Evolutionary conservation across 768 basidiomycete species (phyloP), one percentile per base, ranked within the genome.

Genomic region (Hemileccinum impolitum): DNA sequence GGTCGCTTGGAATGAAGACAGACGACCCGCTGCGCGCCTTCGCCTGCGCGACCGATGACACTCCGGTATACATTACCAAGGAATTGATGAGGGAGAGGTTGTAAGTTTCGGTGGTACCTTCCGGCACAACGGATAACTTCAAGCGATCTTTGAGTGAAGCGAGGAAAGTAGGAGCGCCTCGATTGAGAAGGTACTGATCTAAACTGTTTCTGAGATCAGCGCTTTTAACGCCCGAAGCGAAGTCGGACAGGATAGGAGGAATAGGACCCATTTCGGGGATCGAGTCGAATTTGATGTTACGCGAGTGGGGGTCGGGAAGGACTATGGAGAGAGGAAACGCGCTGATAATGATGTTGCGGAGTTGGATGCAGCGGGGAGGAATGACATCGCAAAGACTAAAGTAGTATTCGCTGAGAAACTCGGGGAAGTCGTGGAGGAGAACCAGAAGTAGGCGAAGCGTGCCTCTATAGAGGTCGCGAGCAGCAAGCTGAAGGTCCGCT

Each of bases 341-440:
- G 66, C 90, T 89, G 55, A 97, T 84, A 53, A 99, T 84, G 72
- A 99, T 85, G 73, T 99, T 99, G 58, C 94, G 87, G 45, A 98
- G 80, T 69, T 99, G 96, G 50, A 95, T 85, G 78, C 94, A 97
- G 54, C 87, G 82, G 23, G 86, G 76, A 39, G 96, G 96, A 53
- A 99, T 90, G 52, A 81, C 87, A 55, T 98, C 95, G 63, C 93
- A 92, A 28, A 99, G 82, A 37, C 91, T 87, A 72, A 95, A 94
- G 70, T 97, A 95, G 66, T 94, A 93, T 72, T 94, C 93, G 67
- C 87, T 91, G 53, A 98, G 77, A 76, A 98, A 98, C 53, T 97
- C 96, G 43, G 96, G 96, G 77, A 98, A 98, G 70, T 98, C 96
- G 69, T 99, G 94, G 17, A 99, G 82, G 44, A 99, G 85, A 50